Conservation (phyloP, 192 early-diverging fungal genomes). For the Neocallimastix lanati region DNA sequence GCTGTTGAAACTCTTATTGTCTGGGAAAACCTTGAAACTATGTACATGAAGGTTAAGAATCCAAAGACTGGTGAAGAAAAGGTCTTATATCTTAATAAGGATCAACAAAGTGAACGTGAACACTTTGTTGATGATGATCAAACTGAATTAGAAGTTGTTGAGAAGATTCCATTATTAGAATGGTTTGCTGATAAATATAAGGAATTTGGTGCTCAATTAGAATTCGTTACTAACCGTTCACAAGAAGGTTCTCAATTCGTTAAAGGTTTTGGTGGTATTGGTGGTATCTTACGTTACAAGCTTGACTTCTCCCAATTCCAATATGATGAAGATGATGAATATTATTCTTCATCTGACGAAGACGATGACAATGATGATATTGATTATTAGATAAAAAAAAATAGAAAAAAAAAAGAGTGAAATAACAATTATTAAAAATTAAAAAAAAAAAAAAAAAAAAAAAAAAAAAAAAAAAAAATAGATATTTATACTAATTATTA, state of each 20-base stretch:
- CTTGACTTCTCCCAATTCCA: slow-evolving; percentile 12
- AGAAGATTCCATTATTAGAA: slow-evolving; percentile 70
- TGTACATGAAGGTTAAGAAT: slow-evolving; percentile 62
- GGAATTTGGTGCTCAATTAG: slow-evolving; percentile 80
- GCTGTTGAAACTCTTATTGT: slow-evolving; percentile 98
- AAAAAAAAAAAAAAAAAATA: too few species aligned
- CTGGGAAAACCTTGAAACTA: slow-evolving; percentile 82
- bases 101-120: slow-evolving; percentile 62
- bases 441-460: not conserved
- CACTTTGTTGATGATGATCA: slow-evolving; percentile 51
- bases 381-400: not conserved
- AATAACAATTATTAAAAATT: too few species aligned
- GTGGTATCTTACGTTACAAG: slow-evolving; percentile 90
- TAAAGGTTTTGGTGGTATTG: slow-evolving; percentile 97
- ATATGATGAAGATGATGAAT: not conserved
- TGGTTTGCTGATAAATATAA: slow-evolving; percentile 98
- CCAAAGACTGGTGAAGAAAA: slow-evolving; percentile 41
- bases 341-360: not conserved
- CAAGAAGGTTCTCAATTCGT: slow-evolving; percentile 95
- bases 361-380: not conserved
- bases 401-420: too few species aligned
- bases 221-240: slow-evolving; percentile 91
- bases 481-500: too few species aligned
- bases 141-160: slow-evolving; percentile 64
- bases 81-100: slow-evolving; percentile 58